Conservation (phyloP, 2,329 filamentous ascomycete species). For the Cladorrhinum sp. region DNA sequence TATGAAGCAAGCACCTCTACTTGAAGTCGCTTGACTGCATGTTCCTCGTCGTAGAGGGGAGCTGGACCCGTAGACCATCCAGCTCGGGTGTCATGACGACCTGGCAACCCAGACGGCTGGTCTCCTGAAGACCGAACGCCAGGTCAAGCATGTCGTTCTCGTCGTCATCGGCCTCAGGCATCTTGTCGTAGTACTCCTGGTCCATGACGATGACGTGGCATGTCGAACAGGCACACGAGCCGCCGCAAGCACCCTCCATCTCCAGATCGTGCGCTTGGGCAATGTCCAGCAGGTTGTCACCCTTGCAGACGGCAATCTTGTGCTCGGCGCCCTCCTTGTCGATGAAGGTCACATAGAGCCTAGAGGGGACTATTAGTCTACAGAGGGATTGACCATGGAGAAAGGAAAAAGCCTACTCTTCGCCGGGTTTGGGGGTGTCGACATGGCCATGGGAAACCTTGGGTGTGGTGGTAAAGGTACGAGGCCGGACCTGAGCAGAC, state of each 20-base stretch:
- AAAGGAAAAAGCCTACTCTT: constrained; percentile 61
- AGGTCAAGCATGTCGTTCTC: constrained; percentile 90
- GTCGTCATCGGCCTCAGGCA: constrained; percentile 73
- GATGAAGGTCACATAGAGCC: constrained; percentile 85
- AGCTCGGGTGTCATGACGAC: constrained; percentile 88
- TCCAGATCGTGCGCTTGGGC: constrained; percentile 92
- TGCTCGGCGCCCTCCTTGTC: constrained; percentile 80
- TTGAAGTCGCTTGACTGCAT: constrained; percentile 91
- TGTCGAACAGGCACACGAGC: constrained; percentile 88
- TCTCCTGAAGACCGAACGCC: constrained; percentile 87
- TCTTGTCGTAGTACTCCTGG: constrained; percentile 71
- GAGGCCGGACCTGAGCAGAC: constrained; percentile 6
- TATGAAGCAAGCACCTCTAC: constrained; percentile 23
- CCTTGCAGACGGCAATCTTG: constrained; percentile 75
- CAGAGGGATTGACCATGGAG: background rate
- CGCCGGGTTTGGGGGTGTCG: constrained; percentile 78
- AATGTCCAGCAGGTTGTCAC: constrained; percentile 92
- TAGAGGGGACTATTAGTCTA: constrained; percentile 35
- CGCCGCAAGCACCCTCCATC: constrained; percentile 97
- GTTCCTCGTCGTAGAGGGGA: constrained; percentile 94
- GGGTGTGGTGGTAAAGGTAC: constrained; percentile 62
- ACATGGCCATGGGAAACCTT: constrained; percentile 71
- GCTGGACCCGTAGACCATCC: constrained; percentile 77
- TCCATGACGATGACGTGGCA: constrained; percentile 85
- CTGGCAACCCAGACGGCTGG: constrained; percentile 79